Base-by-base conservation (phyloP, 2,329 filamentous ascomycete genomes). In the Aspergillus eucalypticola region DNA sequence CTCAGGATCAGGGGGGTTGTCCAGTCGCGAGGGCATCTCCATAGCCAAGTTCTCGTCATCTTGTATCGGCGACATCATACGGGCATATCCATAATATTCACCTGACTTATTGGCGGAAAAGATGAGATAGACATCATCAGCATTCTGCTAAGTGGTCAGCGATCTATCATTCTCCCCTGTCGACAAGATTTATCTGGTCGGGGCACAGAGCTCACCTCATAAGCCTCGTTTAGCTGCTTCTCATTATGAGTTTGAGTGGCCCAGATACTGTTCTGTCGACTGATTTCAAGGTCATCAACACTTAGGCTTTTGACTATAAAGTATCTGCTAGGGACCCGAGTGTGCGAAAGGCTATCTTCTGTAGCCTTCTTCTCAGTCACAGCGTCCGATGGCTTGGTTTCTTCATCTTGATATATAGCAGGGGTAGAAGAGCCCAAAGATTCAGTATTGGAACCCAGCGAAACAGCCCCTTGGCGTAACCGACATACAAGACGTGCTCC, bases 41-140 rank as follows among this genome's bases (percentile, higher is more conserved):
- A 90, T 86, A 0, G 87, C 86, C 1, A 88, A 85, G 0, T 83
- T 83, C 10, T 89, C 87, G 66, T 96, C 90, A 57, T 93, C 85
- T 67, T 90, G 88, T 69, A 97, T 96, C 3, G 87, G 81, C 21
- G 94, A 96, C 8, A 83, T 81, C 94, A 98, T 98, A 39, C 90
- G 87, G 19, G 93, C 94, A 71, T 96, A 97, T 19, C 94, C 94
- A 77, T 95, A 97, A 72, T 97, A 98, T 75, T 97, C 94, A 11
- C 94, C 94, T 0, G 94, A 97, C 71, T 97, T 97, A 76, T 98
- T 98, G 11, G 94, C 94, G 1, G 94, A 98, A 75, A 98, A 98
- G 13, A 98, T 86, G 29, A 98, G 82, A 71, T 93, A 97, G 1
- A 98, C 93, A 69, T 90, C 91, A 56, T 96, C 91, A 13, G 88